phyloP scores from a whole-genome alignment of 2,329 filamentous ascomycete genomes.

The Beauveria rudraprayagi region DNA sequence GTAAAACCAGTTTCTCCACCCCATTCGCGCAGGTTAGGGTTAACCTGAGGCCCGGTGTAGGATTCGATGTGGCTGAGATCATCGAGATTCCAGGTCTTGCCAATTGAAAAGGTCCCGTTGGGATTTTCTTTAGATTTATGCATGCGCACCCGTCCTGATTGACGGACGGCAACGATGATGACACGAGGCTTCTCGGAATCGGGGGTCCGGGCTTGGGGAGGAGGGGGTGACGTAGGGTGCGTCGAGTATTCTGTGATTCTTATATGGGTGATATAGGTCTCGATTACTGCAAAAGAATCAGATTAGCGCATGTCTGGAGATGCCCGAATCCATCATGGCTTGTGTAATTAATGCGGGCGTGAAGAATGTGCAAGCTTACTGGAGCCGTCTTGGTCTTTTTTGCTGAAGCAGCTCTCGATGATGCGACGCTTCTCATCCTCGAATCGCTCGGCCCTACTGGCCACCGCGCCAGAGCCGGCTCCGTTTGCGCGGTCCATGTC shows the following conservation, averaged over 20 bases:
- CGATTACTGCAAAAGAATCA: constrained; percentile 32
- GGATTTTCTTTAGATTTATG: constrained; percentile 96
- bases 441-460: constrained; percentile 66
- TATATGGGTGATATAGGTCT: constrained; percentile 98
- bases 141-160: constrained; percentile 85
- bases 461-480: constrained; percentile 26
- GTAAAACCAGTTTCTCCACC: constrained; percentile 77
- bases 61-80: constrained; percentile 80
- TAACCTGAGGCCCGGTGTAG: constrained; percentile 55
- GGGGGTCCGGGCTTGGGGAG: constrained; percentile 61
- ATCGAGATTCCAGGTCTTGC: constrained; percentile 96
- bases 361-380: constrained; percentile 45
- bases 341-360: not conserved
- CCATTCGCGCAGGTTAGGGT: constrained; percentile 60
- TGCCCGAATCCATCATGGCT: not conserved
- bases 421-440: constrained; percentile 96
- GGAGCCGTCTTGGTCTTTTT: constrained; percentile 79
- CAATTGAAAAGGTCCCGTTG: constrained; percentile 92
- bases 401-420: constrained; percentile 87
- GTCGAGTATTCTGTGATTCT: constrained; percentile 79
- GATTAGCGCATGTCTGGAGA: constrained; percentile 11
- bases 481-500: constrained; percentile 34
- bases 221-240: constrained; percentile 76
- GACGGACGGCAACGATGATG: constrained; percentile 88
- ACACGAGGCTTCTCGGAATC: constrained; percentile 79